Conservation (phyloP, 257 asterid species). For the Solanum sitiens region DNA sequence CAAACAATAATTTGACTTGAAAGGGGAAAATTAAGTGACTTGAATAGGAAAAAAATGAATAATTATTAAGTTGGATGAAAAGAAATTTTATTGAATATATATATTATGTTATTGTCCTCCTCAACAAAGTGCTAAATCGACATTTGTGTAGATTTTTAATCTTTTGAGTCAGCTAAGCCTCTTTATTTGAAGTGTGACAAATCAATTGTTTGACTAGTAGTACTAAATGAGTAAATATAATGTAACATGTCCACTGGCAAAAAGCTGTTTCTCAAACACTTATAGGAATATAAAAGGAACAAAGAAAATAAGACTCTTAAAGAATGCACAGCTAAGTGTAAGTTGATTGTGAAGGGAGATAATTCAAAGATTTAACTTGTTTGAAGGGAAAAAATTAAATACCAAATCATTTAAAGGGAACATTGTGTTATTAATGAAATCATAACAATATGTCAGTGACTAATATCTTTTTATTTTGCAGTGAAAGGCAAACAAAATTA, state of each 20-base stretch:
- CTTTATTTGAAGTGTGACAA: neutral
- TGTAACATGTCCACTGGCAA: neutral
- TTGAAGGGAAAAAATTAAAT: too few relatives aligned
- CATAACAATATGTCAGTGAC: neutral
- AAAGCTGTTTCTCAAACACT: neutral
- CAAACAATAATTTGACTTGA: neutral
- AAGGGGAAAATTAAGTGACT: neutral
- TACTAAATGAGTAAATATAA: neutral
- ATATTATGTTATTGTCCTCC: neutral
- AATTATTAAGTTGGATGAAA: neutral
- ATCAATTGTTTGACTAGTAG: slow-evolving; percentile 5
- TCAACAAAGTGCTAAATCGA: neutral
- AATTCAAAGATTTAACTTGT: too few relatives aligned
- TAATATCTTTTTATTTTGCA: neutral
- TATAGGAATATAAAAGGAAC: neutral
- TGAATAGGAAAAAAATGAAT: neutral
- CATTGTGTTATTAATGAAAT: neutral
- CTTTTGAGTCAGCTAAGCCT: neutral
- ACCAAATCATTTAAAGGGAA: neutral
- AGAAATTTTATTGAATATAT: neutral
- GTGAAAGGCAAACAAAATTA: neutral
- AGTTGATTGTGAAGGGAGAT: neutral
- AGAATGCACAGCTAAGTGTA: neutral
- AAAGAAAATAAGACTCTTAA: neutral
- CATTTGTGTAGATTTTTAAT: neutral